Conservation (phyloP, 2,329 filamentous ascomycete species). For the Colletotrichum sidae region DNA sequence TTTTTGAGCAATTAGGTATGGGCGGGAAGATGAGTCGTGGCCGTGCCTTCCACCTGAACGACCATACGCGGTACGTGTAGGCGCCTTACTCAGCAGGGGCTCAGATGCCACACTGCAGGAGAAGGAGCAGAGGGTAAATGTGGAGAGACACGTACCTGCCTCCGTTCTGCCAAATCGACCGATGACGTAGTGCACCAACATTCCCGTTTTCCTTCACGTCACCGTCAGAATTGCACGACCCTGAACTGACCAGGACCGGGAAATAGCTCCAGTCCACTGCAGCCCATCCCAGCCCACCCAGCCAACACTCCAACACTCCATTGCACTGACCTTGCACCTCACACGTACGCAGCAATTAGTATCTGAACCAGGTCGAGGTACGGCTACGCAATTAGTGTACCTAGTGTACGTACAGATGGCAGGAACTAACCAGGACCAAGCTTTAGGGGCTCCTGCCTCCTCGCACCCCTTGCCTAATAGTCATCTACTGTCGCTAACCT, state of each 20-base stretch:
- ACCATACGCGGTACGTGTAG: not conserved
- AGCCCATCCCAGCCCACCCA: conserved; percentile 1
- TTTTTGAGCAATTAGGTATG: not conserved
- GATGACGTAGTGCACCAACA: conserved; percentile 34
- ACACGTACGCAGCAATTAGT: too few species aligned
- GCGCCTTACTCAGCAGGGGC: too few species aligned
- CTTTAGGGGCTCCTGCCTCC: conserved; percentile 21
- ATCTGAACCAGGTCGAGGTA: too few species aligned
- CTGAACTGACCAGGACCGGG: not conserved
- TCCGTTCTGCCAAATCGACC: conserved; percentile 5
- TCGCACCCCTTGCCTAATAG: not conserved
- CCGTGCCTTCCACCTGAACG: not conserved
- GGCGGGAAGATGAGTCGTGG: not conserved
- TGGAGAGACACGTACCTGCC: not conserved
- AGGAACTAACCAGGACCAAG: conserved; percentile 27
- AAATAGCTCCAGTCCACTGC: conserved; percentile 8
- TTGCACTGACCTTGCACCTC: too few species aligned
- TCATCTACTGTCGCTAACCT: not conserved
- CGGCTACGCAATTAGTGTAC: not conserved
- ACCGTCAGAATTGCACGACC: conserved; percentile 29
- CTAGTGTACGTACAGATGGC: conserved; percentile 2
- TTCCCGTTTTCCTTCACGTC: conserved; percentile 34
- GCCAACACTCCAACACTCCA: too few species aligned
- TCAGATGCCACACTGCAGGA: too few species aligned
- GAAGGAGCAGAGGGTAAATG: too few species aligned